Base-by-base conservation (phyloP, 208 protist species). In the Polymyxa betae region DNA sequence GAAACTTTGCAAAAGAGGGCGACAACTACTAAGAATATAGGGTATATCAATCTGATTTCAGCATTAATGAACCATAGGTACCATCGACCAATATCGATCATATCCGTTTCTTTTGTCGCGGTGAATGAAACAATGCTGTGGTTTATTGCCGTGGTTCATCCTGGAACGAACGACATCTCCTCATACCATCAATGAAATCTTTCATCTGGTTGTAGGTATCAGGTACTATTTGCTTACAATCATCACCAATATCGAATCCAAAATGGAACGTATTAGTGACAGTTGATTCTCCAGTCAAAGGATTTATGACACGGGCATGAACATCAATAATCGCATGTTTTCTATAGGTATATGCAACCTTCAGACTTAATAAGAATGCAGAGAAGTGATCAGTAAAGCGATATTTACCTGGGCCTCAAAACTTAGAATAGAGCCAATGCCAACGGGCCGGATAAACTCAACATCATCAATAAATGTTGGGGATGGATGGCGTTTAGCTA, bases 391-490 rank as follows among this genome's bases (percentile, higher is more conserved):
- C 49, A 60, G 24, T 24, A 60, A 60, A 5, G 24, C 49, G 49
- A 60, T n/a, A n/a, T n/a, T n/a, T n/a, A 60, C 49, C 40, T 43
- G 72, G n/a, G 72, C 72, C 12, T 82, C 40, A 35, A 82, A 45
- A 12, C 35, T 82, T 5, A 82, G 16, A n/a, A 82, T n/a, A 5
- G 72, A 82, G 5, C 16, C 72, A 43, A 82, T 82, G 35, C 35
- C 72, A 43, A 82, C 72, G n/a, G 72, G 72, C 12, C 72, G 72
- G 16, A 82, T 5, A 43, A 82, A 82, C 72, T 35, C 40, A n/a
- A 82, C 72, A 43, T 82, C 72, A 43, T 82, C 72, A 43, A 82
- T 82, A n/a, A 82, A 82, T 5, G 72, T 82, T n/a, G 72, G 72
- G 72, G 72, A 45, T 20, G 72, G 72, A 5, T 38, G 5, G 5